These are phyloP conservation scores for Drosera spatulata DNA, from an alignment of 179 eudicot genomes.

Conservation along the genomic window DNA sequence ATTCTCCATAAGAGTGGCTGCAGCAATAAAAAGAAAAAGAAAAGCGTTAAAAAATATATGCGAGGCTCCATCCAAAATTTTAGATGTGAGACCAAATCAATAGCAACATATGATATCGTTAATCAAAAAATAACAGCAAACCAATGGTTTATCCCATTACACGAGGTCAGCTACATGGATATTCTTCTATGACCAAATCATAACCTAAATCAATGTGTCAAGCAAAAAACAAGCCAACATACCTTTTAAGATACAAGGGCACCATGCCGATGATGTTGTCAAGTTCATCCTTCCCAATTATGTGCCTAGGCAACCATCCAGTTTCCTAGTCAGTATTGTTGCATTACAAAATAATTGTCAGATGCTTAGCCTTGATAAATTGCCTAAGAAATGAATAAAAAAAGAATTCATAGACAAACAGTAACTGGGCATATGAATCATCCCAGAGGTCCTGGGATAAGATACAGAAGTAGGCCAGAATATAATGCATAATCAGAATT, in stretches of 20 bases:
- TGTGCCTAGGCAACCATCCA: slow-evolving; percentile 81
- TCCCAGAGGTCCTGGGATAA: too few relatives aligned
- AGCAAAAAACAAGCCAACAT: background rate
- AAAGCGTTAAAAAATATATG: slow-evolving; percentile 8
- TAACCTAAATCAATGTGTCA: background rate
- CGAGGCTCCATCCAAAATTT: too few relatives aligned
- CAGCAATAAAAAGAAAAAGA: slow-evolving; percentile 13
- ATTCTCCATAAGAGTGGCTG: slow-evolving; percentile 98
- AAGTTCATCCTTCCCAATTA: slow-evolving; percentile 66
- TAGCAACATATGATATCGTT: slow-evolving; percentile 10
- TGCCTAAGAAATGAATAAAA: background rate
- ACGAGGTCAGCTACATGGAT: background rate
- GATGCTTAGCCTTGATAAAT: background rate
- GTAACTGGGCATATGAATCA: background rate
- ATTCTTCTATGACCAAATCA: slow-evolving; percentile 7
- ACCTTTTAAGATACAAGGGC: slow-evolving; percentile 95
- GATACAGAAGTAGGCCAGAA: too few relatives aligned
- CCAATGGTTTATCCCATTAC: background rate
- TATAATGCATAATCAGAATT: too few relatives aligned
- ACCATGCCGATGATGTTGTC: slow-evolving; percentile 61
- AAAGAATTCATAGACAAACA: background rate
- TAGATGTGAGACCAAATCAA: too few relatives aligned
- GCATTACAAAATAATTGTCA: slow-evolving; percentile 1
- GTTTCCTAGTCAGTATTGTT: slow-evolving; percentile 55
- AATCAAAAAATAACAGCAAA: slow-evolving; percentile 3